Evolutionary conservation across 495 filamentous ascomycete species (phyloP).

Genomic region (Penicillium angulare): DNA sequence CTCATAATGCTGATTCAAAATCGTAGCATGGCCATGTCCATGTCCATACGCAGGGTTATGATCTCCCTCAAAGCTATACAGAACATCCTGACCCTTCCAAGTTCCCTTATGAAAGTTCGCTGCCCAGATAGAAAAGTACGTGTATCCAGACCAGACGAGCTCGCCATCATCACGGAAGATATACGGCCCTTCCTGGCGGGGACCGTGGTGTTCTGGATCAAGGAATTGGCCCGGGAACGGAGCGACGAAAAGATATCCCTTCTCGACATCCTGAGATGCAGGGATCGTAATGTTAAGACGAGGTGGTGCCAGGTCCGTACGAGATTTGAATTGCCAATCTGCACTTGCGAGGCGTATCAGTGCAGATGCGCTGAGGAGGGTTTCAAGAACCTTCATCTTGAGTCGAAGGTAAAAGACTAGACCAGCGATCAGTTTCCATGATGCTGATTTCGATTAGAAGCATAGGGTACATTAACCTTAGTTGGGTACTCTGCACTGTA

Average conservation of each 20-base stretch:
- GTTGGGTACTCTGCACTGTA: constrained; percentile 40
- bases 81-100: constrained; percentile 41
- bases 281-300: constrained; percentile 53
- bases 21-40: constrained; percentile 41
- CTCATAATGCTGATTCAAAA: constrained; percentile 49
- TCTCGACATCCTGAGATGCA: constrained; percentile 33
- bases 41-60: constrained; percentile 46
- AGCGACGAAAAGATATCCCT: constrained; percentile 50
- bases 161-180: constrained; percentile 52
- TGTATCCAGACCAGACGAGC: constrained; percentile 52
- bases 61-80: constrained; percentile 50
- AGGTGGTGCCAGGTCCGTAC: constrained; percentile 50
- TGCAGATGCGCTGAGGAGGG: constrained; percentile 19
- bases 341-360: constrained; percentile 23
- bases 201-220: constrained; percentile 42
- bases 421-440: constrained; percentile 40
- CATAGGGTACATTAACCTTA: constrained; percentile 60
- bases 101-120: constrained; percentile 34
- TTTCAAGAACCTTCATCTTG: constrained; percentile 37
- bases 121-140: constrained; percentile 44
- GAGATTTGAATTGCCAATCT: constrained; percentile 41
- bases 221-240: constrained; percentile 19
- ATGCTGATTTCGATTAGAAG: constrained; percentile 28
- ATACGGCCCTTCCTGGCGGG: constrained; percentile 44
- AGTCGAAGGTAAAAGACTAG: constrained; percentile 13